Evolutionary conservation across 345 rosid species (phyloP), one percentile per base, ranked within the genome.

Genomic region (Pistacia atlantica): DNA sequence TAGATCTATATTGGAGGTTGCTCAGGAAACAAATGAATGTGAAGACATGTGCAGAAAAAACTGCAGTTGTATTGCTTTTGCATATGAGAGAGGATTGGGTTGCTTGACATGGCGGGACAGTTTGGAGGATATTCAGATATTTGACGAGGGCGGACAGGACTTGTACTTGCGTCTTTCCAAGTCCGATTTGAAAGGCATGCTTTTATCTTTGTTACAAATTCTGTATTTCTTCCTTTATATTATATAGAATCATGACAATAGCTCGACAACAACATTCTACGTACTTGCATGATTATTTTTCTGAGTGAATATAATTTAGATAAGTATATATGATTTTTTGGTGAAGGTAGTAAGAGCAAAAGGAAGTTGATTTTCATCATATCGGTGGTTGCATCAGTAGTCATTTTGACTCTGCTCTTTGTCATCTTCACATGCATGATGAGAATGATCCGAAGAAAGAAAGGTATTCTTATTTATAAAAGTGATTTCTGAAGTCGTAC

Each of bases 1-100:
- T 35, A 7, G 66, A 1, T 68, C 65, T 49, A 8, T 31, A 4
- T 0, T 0, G 0, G 31, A 0, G 11, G 3, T 33, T 0, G 16
- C 8, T 17, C 17, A 52, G 57, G 45, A 48, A 49, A 1, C 35
- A 0, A 22, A 65, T 42, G 62, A 46, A 4, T 78, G 81, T 66
- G 0, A 0, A 55, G 8, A 49, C n/a, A n/a, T 49, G 20, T 79
- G 25, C 69, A 37, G 13, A 11, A 14, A 33, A 22, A 1, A 67
- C 62, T 79, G 77, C 45, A 65, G 52, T 37, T 79, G 77, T 62
- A 79, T 42, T 12, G 81, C 77, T 3, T 78, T 72, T 72, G 38
- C 68, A 45, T 56, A 28, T 56, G 1, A 2, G 8, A 22, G 73
- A 20, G 31, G 64, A 2, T 17, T 65, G 35, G 0, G 37, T 18